Evolutionary conservation across 2,329 filamentous ascomycete species (phyloP).

Genomic region (Plectosphaerella plurivora): DNA sequence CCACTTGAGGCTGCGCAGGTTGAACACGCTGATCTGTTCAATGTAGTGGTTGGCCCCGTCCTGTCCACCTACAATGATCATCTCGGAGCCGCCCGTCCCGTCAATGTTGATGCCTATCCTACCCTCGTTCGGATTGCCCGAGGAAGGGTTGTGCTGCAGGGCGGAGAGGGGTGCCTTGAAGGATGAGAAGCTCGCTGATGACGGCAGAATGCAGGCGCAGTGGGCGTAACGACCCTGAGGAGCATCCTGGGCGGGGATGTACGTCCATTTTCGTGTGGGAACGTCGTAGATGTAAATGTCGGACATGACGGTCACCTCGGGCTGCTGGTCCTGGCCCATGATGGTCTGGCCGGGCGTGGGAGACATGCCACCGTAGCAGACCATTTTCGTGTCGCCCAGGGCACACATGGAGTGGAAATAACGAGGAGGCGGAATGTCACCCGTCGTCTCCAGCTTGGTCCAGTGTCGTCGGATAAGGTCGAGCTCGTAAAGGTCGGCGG

Average conservation of each 20-base stretch:
- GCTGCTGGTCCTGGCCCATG: slow-evolving; percentile 59
- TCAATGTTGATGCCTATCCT: slow-evolving; percentile 85
- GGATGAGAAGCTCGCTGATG: slow-evolving; percentile 81
- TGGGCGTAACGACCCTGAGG: slow-evolving; percentile 96
- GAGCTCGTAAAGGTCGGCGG: slow-evolving; percentile 87
- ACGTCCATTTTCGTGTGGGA: slow-evolving; percentile 76
- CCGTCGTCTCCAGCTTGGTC: slow-evolving; percentile 80
- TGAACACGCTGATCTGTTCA: slow-evolving; percentile 98
- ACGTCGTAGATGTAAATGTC: slow-evolving; percentile 96
- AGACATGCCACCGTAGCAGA: slow-evolving; percentile 98
- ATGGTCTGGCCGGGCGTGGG: slow-evolving; percentile 54
- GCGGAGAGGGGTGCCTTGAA: slow-evolving; percentile 79
- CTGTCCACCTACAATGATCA: slow-evolving; percentile 95
- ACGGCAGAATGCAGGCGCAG: slow-evolving; percentile 88
- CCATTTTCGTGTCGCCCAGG: slow-evolving; percentile 89
- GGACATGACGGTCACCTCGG: slow-evolving; percentile 94
- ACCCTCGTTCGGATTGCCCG: slow-evolving; percentile 80
- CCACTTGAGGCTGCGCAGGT: slow-evolving; percentile 92
- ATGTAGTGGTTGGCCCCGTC: slow-evolving; percentile 99
- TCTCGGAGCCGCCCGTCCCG: slow-evolving; percentile 87
- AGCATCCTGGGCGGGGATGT: slow-evolving; percentile 71
- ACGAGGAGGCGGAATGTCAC: slow-evolving; percentile 82
- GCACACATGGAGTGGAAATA: slow-evolving; percentile 98
- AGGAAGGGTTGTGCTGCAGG: slow-evolving; percentile 82
- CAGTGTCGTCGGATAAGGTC: slow-evolving; percentile 89